Percentiles rank a stretch among this genome's conserved stretches.
Conservation (phyloP, 352 stramenopile genomes). For the Phytophthora sansomeana region DNA sequence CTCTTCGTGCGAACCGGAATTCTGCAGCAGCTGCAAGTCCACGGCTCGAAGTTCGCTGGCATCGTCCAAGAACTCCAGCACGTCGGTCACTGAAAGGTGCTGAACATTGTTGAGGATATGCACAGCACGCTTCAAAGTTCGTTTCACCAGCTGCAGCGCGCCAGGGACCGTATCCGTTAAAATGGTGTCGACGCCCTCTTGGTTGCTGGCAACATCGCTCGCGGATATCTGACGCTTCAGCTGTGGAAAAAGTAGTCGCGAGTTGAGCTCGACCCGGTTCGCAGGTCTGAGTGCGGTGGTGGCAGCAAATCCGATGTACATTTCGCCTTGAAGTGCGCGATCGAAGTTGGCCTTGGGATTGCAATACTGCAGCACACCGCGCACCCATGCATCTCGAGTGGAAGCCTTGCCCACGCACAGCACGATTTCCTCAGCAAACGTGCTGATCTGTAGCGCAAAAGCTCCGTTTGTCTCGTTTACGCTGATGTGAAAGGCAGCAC, state of each 20-base stretch:
- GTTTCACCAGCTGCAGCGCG: constrained; percentile 37
- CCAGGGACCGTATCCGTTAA: constrained; percentile 14
- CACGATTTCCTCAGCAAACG: constrained; percentile 78
- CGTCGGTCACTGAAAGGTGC: constrained; percentile 52
- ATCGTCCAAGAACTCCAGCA: constrained; percentile 74
- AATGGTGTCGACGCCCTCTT: constrained; percentile 9
- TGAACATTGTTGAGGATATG: constrained; percentile 47
- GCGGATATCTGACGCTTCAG: constrained; percentile 9
- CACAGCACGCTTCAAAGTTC: constrained; percentile 43
- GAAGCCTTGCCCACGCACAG: constrained; percentile 72
- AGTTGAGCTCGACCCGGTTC: constrained; percentile 68
- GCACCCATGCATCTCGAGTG: constrained; percentile 71
- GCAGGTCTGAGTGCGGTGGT: constrained; percentile 51
- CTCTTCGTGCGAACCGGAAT: constrained; percentile 61
- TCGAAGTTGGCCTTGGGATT: constrained; percentile 56
- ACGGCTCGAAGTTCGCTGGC: constrained; percentile 65
- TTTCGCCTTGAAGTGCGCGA: constrained; percentile 39
- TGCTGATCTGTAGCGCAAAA: constrained; percentile 77
- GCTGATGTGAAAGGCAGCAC: constrained; percentile 14
- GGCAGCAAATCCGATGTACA: constrained; percentile 54
- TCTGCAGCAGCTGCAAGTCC: constrained; percentile 56
- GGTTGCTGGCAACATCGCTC: constrained; percentile 3
- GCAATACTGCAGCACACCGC: constrained; percentile 69
- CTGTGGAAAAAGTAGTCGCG: constrained; percentile 62
- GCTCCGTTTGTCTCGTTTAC: constrained; percentile 26